Evolutionary conservation across 1,284 basidiomycete genomes (phyloP).

Genomic region (Tilletia walkeri): DNA sequence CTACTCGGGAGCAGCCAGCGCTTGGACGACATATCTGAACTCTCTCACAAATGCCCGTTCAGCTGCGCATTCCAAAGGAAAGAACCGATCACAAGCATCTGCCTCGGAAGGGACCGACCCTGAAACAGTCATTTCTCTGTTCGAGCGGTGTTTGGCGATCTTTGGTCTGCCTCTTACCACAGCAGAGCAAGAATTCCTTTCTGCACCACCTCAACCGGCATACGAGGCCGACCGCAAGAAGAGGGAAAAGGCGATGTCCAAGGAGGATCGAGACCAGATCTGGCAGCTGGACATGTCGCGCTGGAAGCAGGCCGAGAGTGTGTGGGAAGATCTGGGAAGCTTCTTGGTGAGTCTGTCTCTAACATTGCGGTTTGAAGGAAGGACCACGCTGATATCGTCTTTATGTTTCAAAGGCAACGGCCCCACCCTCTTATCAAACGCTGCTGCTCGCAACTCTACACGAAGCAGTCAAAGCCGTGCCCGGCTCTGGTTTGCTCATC

Average conservation of each 20-base stretch:
- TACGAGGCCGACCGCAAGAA: conserved; percentile 13
- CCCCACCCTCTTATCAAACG: conserved; percentile 29
- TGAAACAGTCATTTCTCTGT: conserved; percentile 27
- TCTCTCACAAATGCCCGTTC: neutral
- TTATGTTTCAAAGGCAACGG: neutral
- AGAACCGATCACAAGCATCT: conserved; percentile 27
- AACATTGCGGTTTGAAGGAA: too few species aligned
- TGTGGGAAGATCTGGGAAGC: conserved; percentile 45
- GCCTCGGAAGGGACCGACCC: conserved; percentile 23
- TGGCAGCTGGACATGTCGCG: conserved; percentile 20
- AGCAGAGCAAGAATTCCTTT: neutral
- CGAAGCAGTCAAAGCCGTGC: conserved; percentile 33
- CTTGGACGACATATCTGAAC: conserved; percentile 24
- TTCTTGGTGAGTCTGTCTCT: conserved; percentile 17
- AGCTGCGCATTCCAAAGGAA: conserved; percentile 18
- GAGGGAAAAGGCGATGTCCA: neutral
- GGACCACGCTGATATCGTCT: neutral
- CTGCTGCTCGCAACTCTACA: conserved; percentile 32
- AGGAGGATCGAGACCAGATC: conserved; percentile 21
- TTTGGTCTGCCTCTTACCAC: conserved; percentile 30
- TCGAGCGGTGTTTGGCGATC: conserved; percentile 28
- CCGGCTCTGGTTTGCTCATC: conserved; percentile 27
- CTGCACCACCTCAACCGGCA: neutral
- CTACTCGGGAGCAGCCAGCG: conserved; percentile 22
- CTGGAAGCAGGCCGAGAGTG: conserved; percentile 28